These are phyloP conservation scores for Colletotrichum plurivorum DNA, from an alignment of 2,329 filamentous ascomycete species.

Conservation along the genomic window DNA sequence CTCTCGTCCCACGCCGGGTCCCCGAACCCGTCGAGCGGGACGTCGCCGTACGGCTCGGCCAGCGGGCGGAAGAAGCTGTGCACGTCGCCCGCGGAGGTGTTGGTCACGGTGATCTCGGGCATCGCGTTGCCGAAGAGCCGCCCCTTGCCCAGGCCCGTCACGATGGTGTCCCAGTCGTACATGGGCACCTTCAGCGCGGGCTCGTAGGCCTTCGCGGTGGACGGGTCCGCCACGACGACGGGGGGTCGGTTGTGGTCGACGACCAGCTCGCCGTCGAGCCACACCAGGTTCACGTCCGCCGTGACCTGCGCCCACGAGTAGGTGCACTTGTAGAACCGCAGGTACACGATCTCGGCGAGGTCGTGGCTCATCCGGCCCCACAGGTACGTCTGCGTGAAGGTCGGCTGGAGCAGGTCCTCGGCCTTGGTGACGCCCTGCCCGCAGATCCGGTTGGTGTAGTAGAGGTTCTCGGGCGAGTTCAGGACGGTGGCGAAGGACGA, in stretches of 20 bases:
- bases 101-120: neutral
- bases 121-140: neutral
- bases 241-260: constrained; percentile 22
- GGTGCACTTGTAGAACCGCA: constrained; percentile 8
- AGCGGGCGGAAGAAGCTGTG: constrained; percentile 1
- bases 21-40: constrained; percentile 8
- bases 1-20: constrained; percentile 1
- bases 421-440: neutral
- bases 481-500: constrained; percentile 7
- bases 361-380: constrained; percentile 14
- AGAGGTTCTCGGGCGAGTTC: neutral
- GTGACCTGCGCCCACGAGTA: constrained; percentile 12
- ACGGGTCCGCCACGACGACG: neutral
- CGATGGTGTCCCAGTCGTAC: neutral
- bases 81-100: neutral
- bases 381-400: neutral
- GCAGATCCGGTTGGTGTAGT: neutral
- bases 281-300: constrained; percentile 8
- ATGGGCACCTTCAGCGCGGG: constrained; percentile 7
- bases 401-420: neutral
- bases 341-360: neutral
- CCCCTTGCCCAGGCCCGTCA: neutral
- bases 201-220: neutral
- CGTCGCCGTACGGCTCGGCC: constrained; percentile 1
- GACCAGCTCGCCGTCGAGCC: neutral